Evolutionary conservation across 2,329 filamentous ascomycete species (phyloP), one percentile per base, ranked within the genome.

Genomic region (Fusarium circinatum): DNA sequence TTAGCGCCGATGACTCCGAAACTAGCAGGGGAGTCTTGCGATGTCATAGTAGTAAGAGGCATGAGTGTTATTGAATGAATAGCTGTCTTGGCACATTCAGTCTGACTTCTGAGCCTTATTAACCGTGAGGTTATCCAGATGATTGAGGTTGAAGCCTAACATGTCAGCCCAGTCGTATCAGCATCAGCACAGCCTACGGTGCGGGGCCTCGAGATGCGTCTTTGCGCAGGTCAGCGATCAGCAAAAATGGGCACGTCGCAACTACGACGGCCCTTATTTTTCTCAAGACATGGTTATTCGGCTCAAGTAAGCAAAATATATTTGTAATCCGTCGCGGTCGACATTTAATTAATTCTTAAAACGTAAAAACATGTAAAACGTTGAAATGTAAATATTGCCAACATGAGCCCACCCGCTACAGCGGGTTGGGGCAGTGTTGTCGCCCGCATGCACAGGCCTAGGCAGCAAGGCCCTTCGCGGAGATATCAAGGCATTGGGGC

Each of bases 281-380:
- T 15, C 45, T 22, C 14, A 22, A 22, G 26, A 17, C 9, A 28
- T 2, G 4, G 5, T 18, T 4, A 7, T 24, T 12, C 15, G 0
- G 6, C 20, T 14, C 11, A 47, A 28, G 4, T 6, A 20, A 20
- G 18, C 4, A 20, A 14, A 28, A 7, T 4, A 0, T 4, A 10
- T 10, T 22, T 15, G 2, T 5, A 13, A 12, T 26, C 7, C 11
- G 7, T 7, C 20, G 20, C 4, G 13, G 12, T 22, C 22, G 38
- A 5, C 8, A 8, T 8, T 39, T 22, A 1, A 39, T 14, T 4
- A 11, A 5, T 8, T 8, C 24, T 47, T 4, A 9, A 14, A 22
- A 17, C 8, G 10, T 24, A 17, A 17, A 44, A 15, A 22, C 4
- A 15, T 13, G 10, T 5, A 17, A 8, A 14, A 15, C 9, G 5